Percentiles rank a stretch among this genome's conserved stretches.
Conservation (phyloP, 2,329 filamentous ascomycete genomes). For the Hymenoscyphus albidus region DNA sequence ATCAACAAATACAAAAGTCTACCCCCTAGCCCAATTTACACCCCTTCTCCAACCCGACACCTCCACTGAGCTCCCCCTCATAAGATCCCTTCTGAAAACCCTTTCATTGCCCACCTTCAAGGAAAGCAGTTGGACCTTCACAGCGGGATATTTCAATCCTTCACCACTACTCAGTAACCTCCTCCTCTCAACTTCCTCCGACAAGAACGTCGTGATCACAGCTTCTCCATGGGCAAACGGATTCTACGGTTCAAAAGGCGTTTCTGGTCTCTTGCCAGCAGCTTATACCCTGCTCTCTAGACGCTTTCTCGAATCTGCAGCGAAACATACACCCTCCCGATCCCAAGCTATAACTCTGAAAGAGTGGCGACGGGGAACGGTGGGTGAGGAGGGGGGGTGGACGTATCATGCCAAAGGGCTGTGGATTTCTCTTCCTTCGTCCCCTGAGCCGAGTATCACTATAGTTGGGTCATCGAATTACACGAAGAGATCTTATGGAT, state of each 20-base stretch:
- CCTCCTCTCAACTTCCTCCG: constrained; percentile 68
- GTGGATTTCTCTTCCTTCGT: constrained; percentile 69
- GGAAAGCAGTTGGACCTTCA: constrained; percentile 86
- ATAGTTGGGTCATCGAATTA: constrained; percentile 93
- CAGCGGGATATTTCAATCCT: constrained; percentile 97
- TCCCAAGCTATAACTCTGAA: constrained; percentile 65
- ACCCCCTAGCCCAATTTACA: constrained; percentile 83
- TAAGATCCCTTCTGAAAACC: constrained; percentile 69
- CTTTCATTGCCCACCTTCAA: constrained; percentile 61
- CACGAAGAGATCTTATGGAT: constrained; percentile 85
- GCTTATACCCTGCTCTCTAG: constrained; percentile 88
- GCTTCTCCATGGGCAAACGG: constrained; percentile 93
- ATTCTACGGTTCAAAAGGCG: constrained; percentile 83
- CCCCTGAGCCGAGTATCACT: constrained; percentile 68
- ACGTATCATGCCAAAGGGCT: constrained; percentile 97
- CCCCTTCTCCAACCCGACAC: constrained; percentile 74
- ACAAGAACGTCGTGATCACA: constrained; percentile 78
- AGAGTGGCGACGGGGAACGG: constrained; percentile 82
- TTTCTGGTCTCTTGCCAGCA: constrained; percentile 84
- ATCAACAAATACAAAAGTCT: constrained; percentile 64
- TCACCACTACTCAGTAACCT: constrained; percentile 77
- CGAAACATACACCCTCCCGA: constrained; percentile 36
- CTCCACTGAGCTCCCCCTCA: constrained; percentile 83
- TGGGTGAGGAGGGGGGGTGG: constrained; percentile 81
- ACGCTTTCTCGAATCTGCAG: constrained; percentile 59